A percentile compares a stretch with the other conserved stretches of the same genome.
These are phyloP conservation scores for Trichoderma hamatum DNA, from an alignment of 2,329 filamentous ascomycete genomes.

Conservation along the genomic window DNA sequence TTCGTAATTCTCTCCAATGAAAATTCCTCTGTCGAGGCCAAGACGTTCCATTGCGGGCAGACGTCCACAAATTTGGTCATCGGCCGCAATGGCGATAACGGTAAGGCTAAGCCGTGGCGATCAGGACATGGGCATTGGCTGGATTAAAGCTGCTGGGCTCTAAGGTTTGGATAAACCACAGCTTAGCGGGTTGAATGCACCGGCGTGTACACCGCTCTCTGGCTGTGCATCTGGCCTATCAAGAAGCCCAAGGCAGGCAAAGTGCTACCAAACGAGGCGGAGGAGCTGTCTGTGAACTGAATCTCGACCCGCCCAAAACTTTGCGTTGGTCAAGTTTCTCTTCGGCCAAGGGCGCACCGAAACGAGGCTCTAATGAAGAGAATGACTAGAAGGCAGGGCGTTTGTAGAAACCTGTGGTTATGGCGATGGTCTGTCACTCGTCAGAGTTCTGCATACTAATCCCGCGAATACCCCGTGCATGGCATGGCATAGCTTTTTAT, in stretches of 20 bases:
- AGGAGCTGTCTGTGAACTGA: neutral
- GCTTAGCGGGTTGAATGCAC: neutral
- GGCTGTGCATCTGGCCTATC: neutral
- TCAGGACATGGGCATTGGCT: slow-evolving; percentile 7
- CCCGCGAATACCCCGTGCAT: neutral
- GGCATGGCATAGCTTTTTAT: neutral
- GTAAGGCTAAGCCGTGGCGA: slow-evolving; percentile 5
- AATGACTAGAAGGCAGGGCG: neutral
- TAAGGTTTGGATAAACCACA: neutral
- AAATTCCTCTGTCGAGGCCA: neutral
- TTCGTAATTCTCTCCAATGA: slow-evolving; percentile 15
- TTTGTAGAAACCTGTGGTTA: neutral
- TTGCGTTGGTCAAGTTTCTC: neutral
- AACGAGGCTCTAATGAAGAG: neutral
- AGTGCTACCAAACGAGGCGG: neutral
- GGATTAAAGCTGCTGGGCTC: neutral
- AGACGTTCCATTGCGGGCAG: slow-evolving; percentile 11
- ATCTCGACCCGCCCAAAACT: neutral
- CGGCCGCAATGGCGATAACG: slow-evolving; percentile 1
- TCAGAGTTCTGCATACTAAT: neutral
- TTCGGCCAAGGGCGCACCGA: neutral
- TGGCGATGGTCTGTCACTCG: slow-evolving; percentile 10
- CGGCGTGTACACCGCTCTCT: slow-evolving; percentile 8
- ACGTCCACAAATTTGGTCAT: neutral
- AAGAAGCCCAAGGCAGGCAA: neutral